Evolutionary conservation across 2,329 filamentous ascomycete genomes (phyloP).

Genomic region (Aaosphaeria arxii): DNA sequence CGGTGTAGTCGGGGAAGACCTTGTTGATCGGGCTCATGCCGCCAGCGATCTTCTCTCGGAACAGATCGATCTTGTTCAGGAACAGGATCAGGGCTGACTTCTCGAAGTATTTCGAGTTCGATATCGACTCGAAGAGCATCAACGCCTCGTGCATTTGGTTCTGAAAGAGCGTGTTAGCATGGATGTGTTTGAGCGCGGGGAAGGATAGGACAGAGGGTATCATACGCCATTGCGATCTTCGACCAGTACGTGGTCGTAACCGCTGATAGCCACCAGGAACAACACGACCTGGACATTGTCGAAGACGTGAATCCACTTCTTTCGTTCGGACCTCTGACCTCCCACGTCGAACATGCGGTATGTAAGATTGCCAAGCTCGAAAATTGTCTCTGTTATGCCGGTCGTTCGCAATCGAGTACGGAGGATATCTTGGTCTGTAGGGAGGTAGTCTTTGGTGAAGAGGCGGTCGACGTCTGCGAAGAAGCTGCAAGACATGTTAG

Average conservation of each 20-base stretch:
- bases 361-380: slow-evolving; percentile 85
- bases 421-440: slow-evolving; percentile 90
- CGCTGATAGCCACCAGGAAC: slow-evolving; percentile 92
- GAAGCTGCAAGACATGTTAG: slow-evolving; percentile 58
- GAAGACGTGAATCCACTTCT: slow-evolving; percentile 98
- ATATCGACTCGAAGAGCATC: slow-evolving; percentile 53
- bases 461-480: slow-evolving; percentile 66
- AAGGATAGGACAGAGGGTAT: slow-evolving; percentile 10
- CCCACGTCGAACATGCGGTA: slow-evolving; percentile 98
- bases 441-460: slow-evolving; percentile 70
- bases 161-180: slow-evolving; percentile 19
- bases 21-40: slow-evolving; percentile 47
- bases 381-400: slow-evolving; percentile 92
- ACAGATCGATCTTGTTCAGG: slow-evolving; percentile 54
- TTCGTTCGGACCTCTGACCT: slow-evolving; percentile 86
- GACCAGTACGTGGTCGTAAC: slow-evolving; percentile 93
- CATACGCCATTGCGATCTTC: slow-evolving; percentile 94
- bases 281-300: slow-evolving; percentile 90
- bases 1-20: slow-evolving; percentile 50
- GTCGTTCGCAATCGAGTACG: slow-evolving; percentile 88
- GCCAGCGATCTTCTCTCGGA: slow-evolving; percentile 48
- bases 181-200: no score
- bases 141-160: slow-evolving; percentile 57
- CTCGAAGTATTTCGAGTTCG: slow-evolving; percentile 52
- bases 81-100: slow-evolving; percentile 52